Evolutionary conservation across 768 basidiomycete genomes (phyloP), one percentile per base, ranked within the genome.

Genomic region (Pleurotus citrinopileatus): DNA sequence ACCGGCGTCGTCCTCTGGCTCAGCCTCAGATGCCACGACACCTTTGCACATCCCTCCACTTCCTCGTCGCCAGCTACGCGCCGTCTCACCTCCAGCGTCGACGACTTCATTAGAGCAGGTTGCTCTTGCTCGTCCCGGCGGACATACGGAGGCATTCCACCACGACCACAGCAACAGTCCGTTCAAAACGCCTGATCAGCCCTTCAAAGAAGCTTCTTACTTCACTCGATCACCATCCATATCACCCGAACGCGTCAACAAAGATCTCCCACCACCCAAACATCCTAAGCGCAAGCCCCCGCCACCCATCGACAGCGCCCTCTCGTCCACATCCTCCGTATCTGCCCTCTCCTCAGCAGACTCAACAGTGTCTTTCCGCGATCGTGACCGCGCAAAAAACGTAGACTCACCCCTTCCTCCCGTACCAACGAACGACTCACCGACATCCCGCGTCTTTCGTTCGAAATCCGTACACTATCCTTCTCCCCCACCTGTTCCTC

Each of bases 381-480:
- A 52, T 54, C 54, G 52, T 23, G 53, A 55, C 46, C 61, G 44
- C 46, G n/a, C n/a, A n/a, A n/a, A n/a, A n/a, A 60, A 38, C 55
- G 52, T 36, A 9, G 47, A 59, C 44, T 50, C 32, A 2, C 3
- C 32, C 2, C 3, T 34, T 3, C 56, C 58, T 3, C n/a, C n/a
- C n/a, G n/a, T n/a, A n/a, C n/a, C n/a, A n/a, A 43, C 57, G 12
- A 61, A 60, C 42, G 55, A 58, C 22, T 68, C 69, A 1, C 69
- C 71, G n/a, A 67, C 66, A 2, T 52, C 63, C 1, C 74, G 80
- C 10, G 69, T 80, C 5, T 72, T 73, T 44, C 74, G 85, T 9
- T 81, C 81, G 29, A 82, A 76, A 59, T 83, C 83, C 0, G 60
- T 85, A 65, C 78, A 82, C 61, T 74, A 80, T 55, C 67, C 71